Percentiles rank a stretch among this genome's conserved stretches.
These are phyloP conservation scores for Aspergillus sp. DNA, from an alignment of 2,329 filamentous ascomycete genomes.

Conservation along the genomic window DNA sequence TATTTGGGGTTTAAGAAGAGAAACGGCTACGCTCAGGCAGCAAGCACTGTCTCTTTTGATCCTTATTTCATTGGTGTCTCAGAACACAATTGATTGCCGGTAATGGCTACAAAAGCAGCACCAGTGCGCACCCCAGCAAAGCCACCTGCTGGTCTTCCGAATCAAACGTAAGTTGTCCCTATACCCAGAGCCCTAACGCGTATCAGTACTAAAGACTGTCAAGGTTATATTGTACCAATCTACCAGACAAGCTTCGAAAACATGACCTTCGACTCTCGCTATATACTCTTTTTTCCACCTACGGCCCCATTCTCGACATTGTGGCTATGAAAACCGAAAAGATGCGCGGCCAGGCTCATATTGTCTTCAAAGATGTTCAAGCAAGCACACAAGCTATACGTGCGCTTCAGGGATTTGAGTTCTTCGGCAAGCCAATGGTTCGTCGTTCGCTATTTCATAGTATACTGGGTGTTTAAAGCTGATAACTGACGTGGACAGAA, in stretches of 20 bases:
- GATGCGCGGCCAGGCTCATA: slow-evolving; percentile 94
- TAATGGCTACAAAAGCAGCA: slow-evolving; percentile 42
- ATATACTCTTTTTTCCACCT: slow-evolving; percentile 92
- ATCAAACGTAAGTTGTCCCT: slow-evolving; percentile 65
- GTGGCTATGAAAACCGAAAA: slow-evolving; percentile 83
- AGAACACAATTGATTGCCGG: neutral
- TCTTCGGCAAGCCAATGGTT: slow-evolving; percentile 84
- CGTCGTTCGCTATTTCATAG: slow-evolving; percentile 34
- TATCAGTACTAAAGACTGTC: slow-evolving; percentile 21
- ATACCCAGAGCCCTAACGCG: neutral
- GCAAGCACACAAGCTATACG: slow-evolving; percentile 94
- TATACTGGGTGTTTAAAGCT: neutral
- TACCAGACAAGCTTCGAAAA: slow-evolving; percentile 89
- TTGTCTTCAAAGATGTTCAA: slow-evolving; percentile 86
- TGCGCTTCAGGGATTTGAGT: slow-evolving; percentile 78
- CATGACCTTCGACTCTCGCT: slow-evolving; percentile 79
- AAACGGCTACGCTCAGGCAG: slow-evolving; percentile 14
- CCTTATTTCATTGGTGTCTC: neutral
- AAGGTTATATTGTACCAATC: slow-evolving; percentile 83
- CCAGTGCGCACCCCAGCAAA: slow-evolving; percentile 41
- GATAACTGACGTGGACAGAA: slow-evolving; percentile 54
- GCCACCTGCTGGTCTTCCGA: slow-evolving; percentile 60
- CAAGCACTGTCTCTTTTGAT: neutral
- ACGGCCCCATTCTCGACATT: slow-evolving; percentile 88
- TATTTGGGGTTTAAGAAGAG: neutral